Evolutionary conservation across 441 rosid species (phyloP).

Genomic region (Theobroma grandiflorum): DNA sequence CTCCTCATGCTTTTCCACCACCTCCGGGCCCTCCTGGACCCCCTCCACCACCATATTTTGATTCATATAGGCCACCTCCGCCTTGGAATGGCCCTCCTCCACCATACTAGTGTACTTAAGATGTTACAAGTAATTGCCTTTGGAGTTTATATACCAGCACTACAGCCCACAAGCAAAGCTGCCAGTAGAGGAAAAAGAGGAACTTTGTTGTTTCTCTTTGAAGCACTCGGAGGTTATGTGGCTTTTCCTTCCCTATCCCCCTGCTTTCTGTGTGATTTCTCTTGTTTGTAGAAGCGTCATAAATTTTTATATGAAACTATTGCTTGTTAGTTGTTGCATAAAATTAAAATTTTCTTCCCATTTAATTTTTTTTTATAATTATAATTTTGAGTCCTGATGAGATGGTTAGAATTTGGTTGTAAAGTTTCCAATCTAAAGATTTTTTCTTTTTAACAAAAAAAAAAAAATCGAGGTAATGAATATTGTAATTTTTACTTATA

Average conservation of each 20-base stretch:
- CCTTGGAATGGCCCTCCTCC: conserved; percentile 30
- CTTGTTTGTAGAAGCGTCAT: not conserved
- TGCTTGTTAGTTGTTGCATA: too few species aligned
- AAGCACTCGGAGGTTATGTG: not conserved
- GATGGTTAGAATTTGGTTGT: not conserved
- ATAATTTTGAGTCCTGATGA: not conserved
- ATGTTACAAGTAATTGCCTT: not conserved
- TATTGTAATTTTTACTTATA: too few species aligned
- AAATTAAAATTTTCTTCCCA: too few species aligned
- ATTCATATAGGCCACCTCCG: conserved; percentile 35
- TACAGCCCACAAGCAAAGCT: not conserved
- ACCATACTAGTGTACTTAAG: conserved; percentile 11
- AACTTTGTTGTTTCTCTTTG: not conserved
- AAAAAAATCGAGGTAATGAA: too few species aligned
- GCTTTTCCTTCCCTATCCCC: not conserved
- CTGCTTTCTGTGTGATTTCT: not conserved
- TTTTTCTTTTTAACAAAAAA: too few species aligned
- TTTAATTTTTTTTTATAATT: too few species aligned
- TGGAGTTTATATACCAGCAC: not conserved
- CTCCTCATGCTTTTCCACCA: conserved; percentile 9
- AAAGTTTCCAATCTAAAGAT: too few species aligned
- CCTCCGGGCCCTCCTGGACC: conserved; percentile 31
- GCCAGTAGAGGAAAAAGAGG: not conserved
- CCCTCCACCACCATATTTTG: conserved; percentile 31
- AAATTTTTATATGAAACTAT: too few species aligned